phyloP scores from a whole-genome alignment of 2,329 filamentous ascomycete genomes.

The Xylariaceae sp. region DNA sequence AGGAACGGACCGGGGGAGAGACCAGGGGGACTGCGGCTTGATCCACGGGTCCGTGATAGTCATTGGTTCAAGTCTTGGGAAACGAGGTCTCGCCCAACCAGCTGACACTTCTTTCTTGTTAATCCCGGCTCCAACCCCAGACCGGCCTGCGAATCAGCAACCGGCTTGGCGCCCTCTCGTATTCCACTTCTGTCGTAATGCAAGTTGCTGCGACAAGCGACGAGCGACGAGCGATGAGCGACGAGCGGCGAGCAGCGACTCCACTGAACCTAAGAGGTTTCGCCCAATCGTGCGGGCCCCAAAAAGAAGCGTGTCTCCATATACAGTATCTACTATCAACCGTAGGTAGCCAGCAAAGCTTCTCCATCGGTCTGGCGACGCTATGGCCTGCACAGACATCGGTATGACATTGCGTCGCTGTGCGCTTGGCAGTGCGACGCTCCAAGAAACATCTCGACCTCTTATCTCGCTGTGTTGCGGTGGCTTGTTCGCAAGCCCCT shows the following conservation, averaged over 20 bases:
- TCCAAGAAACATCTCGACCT: constrained; percentile 7
- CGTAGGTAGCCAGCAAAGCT: constrained; percentile 8
- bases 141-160: constrained; percentile 36
- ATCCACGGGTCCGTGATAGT: not conserved
- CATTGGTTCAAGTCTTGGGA: constrained; percentile 24
- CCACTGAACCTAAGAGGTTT: constrained; percentile 17
- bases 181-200: constrained; percentile 16
- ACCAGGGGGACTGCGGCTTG: constrained; percentile 13
- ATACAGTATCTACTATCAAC: constrained; percentile 1
- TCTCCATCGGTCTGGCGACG: constrained; percentile 14
- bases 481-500: constrained; percentile 22
- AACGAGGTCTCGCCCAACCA: constrained; percentile 32
- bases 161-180: constrained; percentile 21
- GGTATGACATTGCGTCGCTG: constrained; percentile 28
- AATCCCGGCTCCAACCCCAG: constrained; percentile 28
- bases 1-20: not conserved
- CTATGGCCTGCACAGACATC: constrained; percentile 19
- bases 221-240: too few species aligned
- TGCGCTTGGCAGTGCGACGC: constrained; percentile 16
- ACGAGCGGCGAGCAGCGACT: constrained; percentile 7
- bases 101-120: constrained; percentile 32
- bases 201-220: constrained; percentile 18
- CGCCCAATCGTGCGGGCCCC: constrained; percentile 16
- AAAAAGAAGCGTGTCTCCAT: constrained; percentile 2
- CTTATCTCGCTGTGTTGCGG: constrained; percentile 29